phyloP scores from a whole-genome alignment of 1,284 basidiomycete species.

The Kalmanozyma brasiliensis region DNA sequence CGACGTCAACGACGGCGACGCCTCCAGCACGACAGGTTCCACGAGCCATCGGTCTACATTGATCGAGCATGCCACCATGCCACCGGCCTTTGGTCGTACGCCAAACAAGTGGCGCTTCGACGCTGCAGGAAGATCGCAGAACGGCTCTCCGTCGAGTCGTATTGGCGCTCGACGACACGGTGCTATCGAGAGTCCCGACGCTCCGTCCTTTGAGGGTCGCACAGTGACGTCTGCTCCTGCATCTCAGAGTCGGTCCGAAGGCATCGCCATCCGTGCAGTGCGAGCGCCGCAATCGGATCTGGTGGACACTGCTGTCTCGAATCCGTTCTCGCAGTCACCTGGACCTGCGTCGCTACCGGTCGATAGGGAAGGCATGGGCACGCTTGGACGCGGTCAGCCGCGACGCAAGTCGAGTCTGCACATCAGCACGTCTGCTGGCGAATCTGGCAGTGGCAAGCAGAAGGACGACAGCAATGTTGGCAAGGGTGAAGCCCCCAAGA shows the following conservation, averaged over 20 bases:
- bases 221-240: slow-evolving; percentile 38
- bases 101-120: slow-evolving; percentile 31
- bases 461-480: neutral
- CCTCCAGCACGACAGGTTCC: slow-evolving; percentile 30
- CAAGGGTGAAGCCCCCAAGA: slow-evolving; percentile 17
- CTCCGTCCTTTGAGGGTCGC: slow-evolving; percentile 12
- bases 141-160: slow-evolving; percentile 23
- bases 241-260: slow-evolving; percentile 39
- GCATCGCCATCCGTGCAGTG: slow-evolving; percentile 28
- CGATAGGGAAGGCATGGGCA: slow-evolving; percentile 29
- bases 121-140: slow-evolving; percentile 11
- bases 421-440: slow-evolving; percentile 29
- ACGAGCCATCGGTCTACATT: slow-evolving; percentile 39
- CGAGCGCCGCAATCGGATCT: slow-evolving; percentile 24
- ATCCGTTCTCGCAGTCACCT: slow-evolving; percentile 52
- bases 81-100: slow-evolving; percentile 40
- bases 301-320: slow-evolving; percentile 33
- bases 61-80: slow-evolving; percentile 43
- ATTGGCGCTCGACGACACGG: slow-evolving; percentile 13
- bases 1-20: slow-evolving; percentile 20
- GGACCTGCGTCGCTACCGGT: slow-evolving; percentile 38
- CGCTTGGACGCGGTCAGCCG: slow-evolving; percentile 20
- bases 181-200: slow-evolving; percentile 15
- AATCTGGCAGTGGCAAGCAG: neutral
- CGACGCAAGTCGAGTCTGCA: slow-evolving; percentile 39